These are phyloP conservation scores for Amesomyces nigricolor DNA, from an alignment of 2,329 filamentous ascomycete genomes.

Conservation along the genomic window DNA sequence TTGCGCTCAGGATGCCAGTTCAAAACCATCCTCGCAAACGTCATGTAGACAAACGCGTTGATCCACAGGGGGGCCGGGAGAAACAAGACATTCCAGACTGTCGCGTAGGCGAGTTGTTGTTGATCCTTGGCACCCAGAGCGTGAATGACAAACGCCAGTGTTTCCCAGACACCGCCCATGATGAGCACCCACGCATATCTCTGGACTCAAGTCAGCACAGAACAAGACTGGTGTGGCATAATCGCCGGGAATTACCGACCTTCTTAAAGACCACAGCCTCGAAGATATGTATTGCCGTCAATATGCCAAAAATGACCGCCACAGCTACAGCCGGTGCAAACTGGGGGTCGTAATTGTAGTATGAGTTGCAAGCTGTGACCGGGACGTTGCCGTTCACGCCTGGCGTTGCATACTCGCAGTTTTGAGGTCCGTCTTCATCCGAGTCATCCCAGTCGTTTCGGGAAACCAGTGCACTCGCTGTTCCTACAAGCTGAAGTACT, in stretches of 20 bases:
- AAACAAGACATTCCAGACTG: no score
- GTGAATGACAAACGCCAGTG: no score
- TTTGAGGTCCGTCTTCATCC: not conserved
- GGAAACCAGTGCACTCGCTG: not conserved
- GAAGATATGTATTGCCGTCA: slow-evolving; percentile 24
- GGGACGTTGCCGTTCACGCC: slow-evolving; percentile 27
- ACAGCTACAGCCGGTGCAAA: slow-evolving; percentile 27
- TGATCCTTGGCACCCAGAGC: no score
- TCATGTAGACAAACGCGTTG: no score
- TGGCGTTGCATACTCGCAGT: slow-evolving; percentile 6
- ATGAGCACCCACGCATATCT: slow-evolving; percentile 3
- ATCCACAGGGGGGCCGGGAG: no score
- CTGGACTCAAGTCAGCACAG: not conserved
- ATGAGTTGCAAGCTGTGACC: slow-evolving; percentile 26
- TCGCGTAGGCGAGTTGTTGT: no score
- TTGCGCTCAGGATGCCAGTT: no score
- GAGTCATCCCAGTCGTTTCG: slow-evolving; percentile 1
- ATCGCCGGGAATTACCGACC: not conserved
- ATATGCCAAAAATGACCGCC: slow-evolving; percentile 26
- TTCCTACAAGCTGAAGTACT: not conserved
- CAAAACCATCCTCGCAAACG: no score
- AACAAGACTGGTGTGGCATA: no score
- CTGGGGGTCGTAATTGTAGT: slow-evolving; percentile 29
- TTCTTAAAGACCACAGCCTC: slow-evolving; percentile 25
- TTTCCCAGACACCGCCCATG: no score